phyloP scores from a whole-genome alignment of 139 green algal species.

The Eudorina sp. region DNA sequence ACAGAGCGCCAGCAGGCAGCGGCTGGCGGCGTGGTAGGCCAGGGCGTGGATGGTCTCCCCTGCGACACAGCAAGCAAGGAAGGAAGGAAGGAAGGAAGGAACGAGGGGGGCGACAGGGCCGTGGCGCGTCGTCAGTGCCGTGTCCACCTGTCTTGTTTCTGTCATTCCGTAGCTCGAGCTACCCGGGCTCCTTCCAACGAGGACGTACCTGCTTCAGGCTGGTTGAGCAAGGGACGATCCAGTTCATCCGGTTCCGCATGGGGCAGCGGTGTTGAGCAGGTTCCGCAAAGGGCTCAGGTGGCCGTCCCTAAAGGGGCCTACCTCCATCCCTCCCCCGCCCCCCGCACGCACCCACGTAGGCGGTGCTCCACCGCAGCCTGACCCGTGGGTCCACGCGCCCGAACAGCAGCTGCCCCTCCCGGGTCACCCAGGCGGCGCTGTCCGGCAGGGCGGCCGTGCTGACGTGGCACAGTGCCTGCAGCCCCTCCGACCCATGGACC shows the following conservation, averaged over 20 bases:
- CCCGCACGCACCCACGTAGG: constrained; percentile 47
- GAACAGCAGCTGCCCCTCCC: constrained; percentile 46
- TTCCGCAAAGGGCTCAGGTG: no score
- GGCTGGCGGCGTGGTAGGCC: constrained; percentile 43
- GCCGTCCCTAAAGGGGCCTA: no score
- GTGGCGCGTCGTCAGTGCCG: not conserved
- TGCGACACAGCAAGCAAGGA: no score
- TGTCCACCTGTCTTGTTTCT: not conserved
- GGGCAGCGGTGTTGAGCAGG: no score
- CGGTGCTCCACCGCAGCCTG: constrained; percentile 55
- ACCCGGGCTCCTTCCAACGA: not conserved
- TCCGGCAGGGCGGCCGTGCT: constrained; percentile 27
- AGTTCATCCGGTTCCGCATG: no score
- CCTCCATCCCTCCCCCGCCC: not conserved
- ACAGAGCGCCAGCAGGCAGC: constrained; percentile 46
- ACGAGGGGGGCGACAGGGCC: not conserved
- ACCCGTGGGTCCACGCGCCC: constrained; percentile 34
- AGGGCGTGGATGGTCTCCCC: constrained; percentile 53
- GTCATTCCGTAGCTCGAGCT: not conserved
- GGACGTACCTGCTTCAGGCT: not conserved
- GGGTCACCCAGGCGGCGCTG: constrained; percentile 46
- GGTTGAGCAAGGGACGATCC: not conserved
- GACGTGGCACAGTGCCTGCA: constrained; percentile 33
- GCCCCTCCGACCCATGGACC: constrained; percentile 45
- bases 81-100: no score